Conservation (phyloP, 176 grass and related monocot species). For the Sorghum bicolor region DNA sequence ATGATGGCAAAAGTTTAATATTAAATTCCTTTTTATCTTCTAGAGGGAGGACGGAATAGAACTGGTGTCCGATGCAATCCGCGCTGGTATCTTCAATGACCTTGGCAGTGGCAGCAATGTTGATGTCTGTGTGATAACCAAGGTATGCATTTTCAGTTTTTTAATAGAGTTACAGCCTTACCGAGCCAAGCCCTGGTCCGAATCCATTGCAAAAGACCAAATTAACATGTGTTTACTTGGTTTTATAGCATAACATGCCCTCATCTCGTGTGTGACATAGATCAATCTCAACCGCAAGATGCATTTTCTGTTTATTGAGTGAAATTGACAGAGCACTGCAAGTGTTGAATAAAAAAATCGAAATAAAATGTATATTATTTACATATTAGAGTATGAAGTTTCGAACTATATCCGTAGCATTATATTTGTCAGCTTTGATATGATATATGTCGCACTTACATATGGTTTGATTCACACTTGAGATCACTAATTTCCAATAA, state of each 20-base stretch:
- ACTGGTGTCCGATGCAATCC: conserved; percentile 70
- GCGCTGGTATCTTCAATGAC: conserved; percentile 88
- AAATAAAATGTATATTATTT: not conserved
- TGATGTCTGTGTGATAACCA: conserved; percentile 93
- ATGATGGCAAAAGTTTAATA: not conserved
- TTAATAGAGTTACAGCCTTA: not conserved
- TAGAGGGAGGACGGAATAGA: conserved; percentile 83
- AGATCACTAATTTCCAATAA: not conserved
- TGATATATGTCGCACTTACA: not conserved
- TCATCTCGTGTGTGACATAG: too few relatives aligned
- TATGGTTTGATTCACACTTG: not conserved
- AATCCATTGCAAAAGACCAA: not conserved
- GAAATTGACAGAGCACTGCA: not conserved
- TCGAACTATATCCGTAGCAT: not conserved
- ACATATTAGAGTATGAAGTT: not conserved
- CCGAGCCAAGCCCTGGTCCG: not conserved
- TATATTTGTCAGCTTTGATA: conserved; percentile 1
- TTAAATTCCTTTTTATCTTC: conserved; percentile 15
- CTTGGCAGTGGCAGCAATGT: conserved; percentile 95
- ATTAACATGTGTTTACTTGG: not conserved
- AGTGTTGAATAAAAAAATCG: not conserved
- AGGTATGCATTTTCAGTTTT: conserved; percentile 36
- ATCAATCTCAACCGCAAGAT: not conserved
- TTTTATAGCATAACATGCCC: not conserved
- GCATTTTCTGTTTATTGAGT: not conserved